Evolutionary conservation across 208 protist species (phyloP), one percentile per base, ranked within the genome.

Genomic region (Acanthamoeba lenticulata): DNA sequence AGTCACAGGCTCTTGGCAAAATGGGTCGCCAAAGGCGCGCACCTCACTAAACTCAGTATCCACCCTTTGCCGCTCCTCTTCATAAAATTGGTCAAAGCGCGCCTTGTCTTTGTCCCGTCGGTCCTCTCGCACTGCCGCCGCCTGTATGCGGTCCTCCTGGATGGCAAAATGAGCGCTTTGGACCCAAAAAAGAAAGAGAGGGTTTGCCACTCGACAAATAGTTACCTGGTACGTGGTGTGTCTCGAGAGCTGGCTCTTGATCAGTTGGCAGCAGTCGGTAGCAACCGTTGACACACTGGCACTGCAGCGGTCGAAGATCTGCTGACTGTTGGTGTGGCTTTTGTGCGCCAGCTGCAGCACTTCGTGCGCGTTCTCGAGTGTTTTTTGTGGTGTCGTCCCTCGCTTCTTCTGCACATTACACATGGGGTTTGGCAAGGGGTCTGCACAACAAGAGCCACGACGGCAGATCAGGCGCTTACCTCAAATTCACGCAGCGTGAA

Each of bases 321-420:
- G 72, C 72, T 52, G 34, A 32, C 72, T 83, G 72, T 83, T 83
- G 72, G 72, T 1, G 42, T 83, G 32, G 36, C 72, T 49, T 11
- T 83, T 83, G 36, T 83, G 72, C 29, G 72, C 40, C 42, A 83
- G 40, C 27, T 83, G 72, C 72, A 83, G 36, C 72, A 83, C 72
- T 19, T 83, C 72, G 5, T 34, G 19, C 1, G 72, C 72, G 21
- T 83, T 44, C 0, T 49, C 42, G 27, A 83, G 13, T 6, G 72
- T 52, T n/a, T 49, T 44, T 40, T 83, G 72, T 47, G 72, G 40
- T 27, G 34, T 2, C 0, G 34, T 49, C 1, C 72, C 72, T 83
- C 72, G 36, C 42, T 83, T 83, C 21, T 83, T 83, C 72, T 83
- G 62, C n/a, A n/a, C n/a, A n/a, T n/a, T n/a, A n/a, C n/a, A n/a